phyloP scores from a whole-genome alignment of 768 basidiomycete genomes.

The Kwoniella shandongensis region DNA sequence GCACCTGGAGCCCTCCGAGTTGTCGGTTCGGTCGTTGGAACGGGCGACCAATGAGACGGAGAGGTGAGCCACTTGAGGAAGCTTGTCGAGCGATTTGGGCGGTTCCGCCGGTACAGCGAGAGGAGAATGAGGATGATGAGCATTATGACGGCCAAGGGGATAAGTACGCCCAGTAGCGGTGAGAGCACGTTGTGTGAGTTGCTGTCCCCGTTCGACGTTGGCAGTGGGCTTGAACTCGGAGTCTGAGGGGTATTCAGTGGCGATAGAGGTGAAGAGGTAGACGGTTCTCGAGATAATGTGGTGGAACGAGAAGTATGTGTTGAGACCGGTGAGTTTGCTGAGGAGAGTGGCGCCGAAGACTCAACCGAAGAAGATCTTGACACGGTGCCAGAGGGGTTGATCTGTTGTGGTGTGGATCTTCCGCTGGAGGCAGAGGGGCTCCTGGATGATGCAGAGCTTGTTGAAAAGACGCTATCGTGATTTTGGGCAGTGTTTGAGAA shows the following conservation, averaged over 20 bases:
- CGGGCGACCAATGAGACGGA: neutral
- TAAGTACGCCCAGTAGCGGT: conserved; percentile 8
- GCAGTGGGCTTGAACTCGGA: neutral
- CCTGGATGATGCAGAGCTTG: neutral
- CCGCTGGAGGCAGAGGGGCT: neutral
- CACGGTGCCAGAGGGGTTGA: neutral
- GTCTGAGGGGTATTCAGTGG: neutral
- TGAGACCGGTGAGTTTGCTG: too few relatives aligned
- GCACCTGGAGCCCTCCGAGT: too few relatives aligned
- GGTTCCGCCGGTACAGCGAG: conserved; percentile 9
- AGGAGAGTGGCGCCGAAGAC: too few relatives aligned
- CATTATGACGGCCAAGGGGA: conserved; percentile 7
- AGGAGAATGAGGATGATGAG: conserved; percentile 10
- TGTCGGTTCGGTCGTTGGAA: neutral
- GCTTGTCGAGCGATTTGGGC: neutral
- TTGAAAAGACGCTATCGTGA: neutral
- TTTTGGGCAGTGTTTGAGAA: neutral
- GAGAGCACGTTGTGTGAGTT: conserved; percentile 8
- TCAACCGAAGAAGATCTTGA: too few relatives aligned
- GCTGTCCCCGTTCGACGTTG: too few relatives aligned
- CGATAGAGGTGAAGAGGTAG: neutral
- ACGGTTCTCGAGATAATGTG: neutral
- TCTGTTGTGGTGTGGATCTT: neutral
- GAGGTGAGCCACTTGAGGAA: neutral
- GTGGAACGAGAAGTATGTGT: too few relatives aligned